Evolutionary conservation across 352 stramenopile genomes (phyloP).

Genomic region (Globisporangium cylindrosporum): DNA sequence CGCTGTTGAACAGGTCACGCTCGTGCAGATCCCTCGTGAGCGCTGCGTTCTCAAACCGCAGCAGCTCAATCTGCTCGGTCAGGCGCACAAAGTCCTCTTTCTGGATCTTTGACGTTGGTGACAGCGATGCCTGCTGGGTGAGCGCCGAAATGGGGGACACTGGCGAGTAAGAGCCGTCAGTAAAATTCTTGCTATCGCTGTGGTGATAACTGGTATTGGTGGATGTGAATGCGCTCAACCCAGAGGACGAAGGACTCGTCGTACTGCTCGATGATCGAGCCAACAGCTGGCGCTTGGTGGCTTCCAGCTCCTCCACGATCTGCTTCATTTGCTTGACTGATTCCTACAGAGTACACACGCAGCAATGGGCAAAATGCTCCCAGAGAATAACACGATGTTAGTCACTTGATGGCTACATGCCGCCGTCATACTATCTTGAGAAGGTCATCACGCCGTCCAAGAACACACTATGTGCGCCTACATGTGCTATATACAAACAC

Average conservation of each 20-base stretch:
- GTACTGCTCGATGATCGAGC: slow-evolving; percentile 3
- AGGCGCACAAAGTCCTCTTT: slow-evolving; percentile 42
- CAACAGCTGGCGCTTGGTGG: slow-evolving; percentile 38
- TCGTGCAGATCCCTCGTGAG: slow-evolving; percentile 37
- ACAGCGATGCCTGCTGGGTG: neutral
- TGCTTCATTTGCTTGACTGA: slow-evolving; percentile 53
- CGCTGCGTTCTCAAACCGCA: slow-evolving; percentile 42
- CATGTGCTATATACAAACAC: neutral
- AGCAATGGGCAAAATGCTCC: neutral
- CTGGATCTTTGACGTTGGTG: neutral
- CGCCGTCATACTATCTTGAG: neutral
- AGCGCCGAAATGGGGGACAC: neutral
- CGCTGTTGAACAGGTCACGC: slow-evolving; percentile 47
- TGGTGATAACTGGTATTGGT: neutral
- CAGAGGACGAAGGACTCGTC: neutral
- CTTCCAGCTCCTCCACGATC: slow-evolving; percentile 42
- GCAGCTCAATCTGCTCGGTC: slow-evolving; percentile 40
- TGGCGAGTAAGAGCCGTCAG: neutral
- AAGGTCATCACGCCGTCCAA: neutral
- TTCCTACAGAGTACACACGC: slow-evolving; percentile 18
- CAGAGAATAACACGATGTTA: neutral
- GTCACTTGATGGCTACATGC: neutral
- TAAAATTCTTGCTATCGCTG: neutral
- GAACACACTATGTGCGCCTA: neutral
- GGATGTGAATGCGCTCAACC: neutral